A percentile compares a stretch with the other conserved stretches of the same genome.
phyloP scores from a whole-genome alignment of 2,329 filamentous ascomycete species.

The Microthyrium microscopicum region DNA sequence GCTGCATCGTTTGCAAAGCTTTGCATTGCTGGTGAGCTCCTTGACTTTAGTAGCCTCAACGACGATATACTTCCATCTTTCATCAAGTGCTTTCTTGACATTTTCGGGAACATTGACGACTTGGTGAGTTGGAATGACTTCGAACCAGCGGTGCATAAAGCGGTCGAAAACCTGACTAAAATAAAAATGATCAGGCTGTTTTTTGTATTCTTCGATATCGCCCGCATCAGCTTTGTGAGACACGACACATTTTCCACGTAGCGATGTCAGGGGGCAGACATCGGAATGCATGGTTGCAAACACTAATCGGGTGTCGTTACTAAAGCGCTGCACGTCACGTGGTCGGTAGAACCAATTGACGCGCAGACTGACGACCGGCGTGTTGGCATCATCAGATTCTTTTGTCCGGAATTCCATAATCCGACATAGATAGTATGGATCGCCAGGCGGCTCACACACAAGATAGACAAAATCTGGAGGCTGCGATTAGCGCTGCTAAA shows the following conservation, averaged over 20 bases:
- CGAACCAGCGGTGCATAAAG: slow-evolving; percentile 96
- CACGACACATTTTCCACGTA: slow-evolving; percentile 88
- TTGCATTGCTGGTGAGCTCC: slow-evolving; percentile 88
- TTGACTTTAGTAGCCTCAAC: slow-evolving; percentile 89
- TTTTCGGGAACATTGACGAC: slow-evolving; percentile 93
- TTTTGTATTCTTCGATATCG: slow-evolving; percentile 70
- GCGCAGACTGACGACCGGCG: slow-evolving; percentile 69
- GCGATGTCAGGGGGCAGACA: slow-evolving; percentile 75
- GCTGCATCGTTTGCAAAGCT: slow-evolving; percentile 84
- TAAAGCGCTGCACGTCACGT: slow-evolving; percentile 85
- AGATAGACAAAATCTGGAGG: slow-evolving; percentile 71
- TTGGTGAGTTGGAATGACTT: slow-evolving; percentile 77
- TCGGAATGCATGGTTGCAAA: slow-evolving; percentile 99
- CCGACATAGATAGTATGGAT: slow-evolving; percentile 92
- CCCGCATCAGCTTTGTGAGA: slow-evolving; percentile 74
- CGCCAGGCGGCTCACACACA: slow-evolving; percentile 90
- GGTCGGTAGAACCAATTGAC: slow-evolving; percentile 98
- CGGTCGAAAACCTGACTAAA: slow-evolving; percentile 96
- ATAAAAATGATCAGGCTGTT: slow-evolving; percentile 78
- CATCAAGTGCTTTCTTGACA: slow-evolving; percentile 89
- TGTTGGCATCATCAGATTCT: slow-evolving; percentile 50
- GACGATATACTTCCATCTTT: slow-evolving; percentile 91
- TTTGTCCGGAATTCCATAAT: slow-evolving; percentile 95
- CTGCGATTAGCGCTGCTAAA: no score
- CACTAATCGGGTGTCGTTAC: slow-evolving; percentile 75